phyloP scores from a whole-genome alignment of 805 yeast species.

The Geotrichum ghanense region DNA sequence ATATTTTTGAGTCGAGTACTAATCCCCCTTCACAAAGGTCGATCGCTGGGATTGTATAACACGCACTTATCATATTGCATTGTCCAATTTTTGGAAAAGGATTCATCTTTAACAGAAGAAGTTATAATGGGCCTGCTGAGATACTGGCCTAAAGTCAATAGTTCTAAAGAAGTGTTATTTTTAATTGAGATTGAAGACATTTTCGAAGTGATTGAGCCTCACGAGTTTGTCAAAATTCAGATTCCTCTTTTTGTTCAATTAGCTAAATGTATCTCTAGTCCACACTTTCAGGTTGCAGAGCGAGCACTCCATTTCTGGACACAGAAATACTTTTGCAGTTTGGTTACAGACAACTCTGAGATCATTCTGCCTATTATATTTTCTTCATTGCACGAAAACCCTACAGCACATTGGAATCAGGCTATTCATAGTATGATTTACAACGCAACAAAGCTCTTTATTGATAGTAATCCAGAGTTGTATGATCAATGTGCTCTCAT shows the following conservation, averaged over 20 bases:
- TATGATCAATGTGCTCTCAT: constrained; percentile 88
- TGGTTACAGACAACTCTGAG: constrained; percentile 81
- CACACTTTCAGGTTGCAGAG: constrained; percentile 96
- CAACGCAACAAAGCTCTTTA: constrained; percentile 80
- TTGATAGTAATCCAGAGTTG: constrained; percentile 83
- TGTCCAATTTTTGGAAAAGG: constrained; percentile 92
- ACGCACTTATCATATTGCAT: constrained; percentile 96
- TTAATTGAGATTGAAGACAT: constrained; percentile 93
- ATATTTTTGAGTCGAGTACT: constrained; percentile 76
- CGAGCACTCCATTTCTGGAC: constrained; percentile 90
- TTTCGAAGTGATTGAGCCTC: constrained; percentile 90
- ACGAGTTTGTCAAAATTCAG: constrained; percentile 82
- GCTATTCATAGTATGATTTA: constrained; percentile 86
- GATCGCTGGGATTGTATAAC: constrained; percentile 80
- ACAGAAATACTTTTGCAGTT: constrained; percentile 81
- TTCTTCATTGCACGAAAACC: constrained; percentile 78
- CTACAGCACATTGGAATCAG: constrained; percentile 81
- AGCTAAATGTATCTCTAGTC: constrained; percentile 84
- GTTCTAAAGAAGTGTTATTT: constrained; percentile 93
- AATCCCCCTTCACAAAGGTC: constrained; percentile 86
- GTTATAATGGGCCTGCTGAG: constrained; percentile 89
- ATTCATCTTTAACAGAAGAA: constrained; percentile 83
- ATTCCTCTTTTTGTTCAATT: constrained; percentile 89
- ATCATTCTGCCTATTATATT: constrained; percentile 86
- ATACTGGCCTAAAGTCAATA: constrained; percentile 93